Percentiles rank a stretch among this genome's conserved stretches.
Conservation (phyloP, 306 rosid species). For the Ochetophila trinervis region DNA sequence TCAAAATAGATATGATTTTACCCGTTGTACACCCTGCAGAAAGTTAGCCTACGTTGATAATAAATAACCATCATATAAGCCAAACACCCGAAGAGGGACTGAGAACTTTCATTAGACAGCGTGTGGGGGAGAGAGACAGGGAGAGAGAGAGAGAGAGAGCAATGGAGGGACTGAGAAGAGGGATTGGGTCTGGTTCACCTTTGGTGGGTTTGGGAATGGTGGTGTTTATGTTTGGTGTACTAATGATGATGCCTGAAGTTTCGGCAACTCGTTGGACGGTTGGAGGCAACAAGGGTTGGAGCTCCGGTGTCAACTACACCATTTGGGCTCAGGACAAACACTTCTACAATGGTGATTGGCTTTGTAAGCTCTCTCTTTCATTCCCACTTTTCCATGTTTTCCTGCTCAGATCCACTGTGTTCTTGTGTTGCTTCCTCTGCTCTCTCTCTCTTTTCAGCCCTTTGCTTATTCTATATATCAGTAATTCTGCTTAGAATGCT, state of each 20-base stretch:
- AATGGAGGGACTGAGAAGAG: constrained; percentile 46
- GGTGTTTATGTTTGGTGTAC: constrained; percentile 22
- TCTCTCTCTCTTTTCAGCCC: not conserved
- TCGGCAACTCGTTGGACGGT: constrained; percentile 58
- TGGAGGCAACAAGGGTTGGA: constrained; percentile 74
- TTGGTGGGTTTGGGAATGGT: constrained; percentile 26
- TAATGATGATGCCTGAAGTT: constrained; percentile 49
- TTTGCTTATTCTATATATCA: not conserved
- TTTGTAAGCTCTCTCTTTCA: constrained; percentile 49
- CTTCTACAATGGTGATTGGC: constrained; percentile 93
- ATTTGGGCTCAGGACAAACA: constrained; percentile 64
- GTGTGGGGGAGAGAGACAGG: constrained; percentile 16
- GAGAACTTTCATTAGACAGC: constrained; percentile 14
- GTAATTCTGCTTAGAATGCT: not conserved
- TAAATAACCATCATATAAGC: not conserved
- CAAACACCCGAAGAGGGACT: not conserved
- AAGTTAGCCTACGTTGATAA: too few relatives aligned
- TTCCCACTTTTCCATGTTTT: not conserved
- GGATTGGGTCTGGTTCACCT: constrained; percentile 23
- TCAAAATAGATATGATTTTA: too few relatives aligned
- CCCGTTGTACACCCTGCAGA: too few relatives aligned
- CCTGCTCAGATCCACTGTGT: constrained; percentile 22
- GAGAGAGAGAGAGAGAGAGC: constrained; percentile 14
- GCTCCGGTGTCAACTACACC: constrained; percentile 65
- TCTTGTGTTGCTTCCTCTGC: not conserved